Evolutionary conservation across 2,329 filamentous ascomycete genomes (phyloP).

Genomic region (Thielaviopsis punctulata): DNA sequence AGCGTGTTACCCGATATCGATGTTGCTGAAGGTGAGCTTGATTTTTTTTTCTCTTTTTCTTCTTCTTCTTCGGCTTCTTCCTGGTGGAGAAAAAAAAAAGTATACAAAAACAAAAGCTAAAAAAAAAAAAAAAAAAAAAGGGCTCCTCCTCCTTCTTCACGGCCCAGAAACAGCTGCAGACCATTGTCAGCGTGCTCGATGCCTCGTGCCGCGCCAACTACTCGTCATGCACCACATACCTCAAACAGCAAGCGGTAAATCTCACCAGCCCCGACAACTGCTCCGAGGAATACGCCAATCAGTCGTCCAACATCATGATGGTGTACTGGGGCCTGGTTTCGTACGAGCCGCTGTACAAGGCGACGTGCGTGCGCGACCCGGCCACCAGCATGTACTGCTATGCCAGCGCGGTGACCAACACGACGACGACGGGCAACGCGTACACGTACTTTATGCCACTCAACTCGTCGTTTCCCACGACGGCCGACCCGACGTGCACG

Average conservation of each 20-base stretch:
- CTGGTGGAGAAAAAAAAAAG: no score
- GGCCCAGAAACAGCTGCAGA: constrained; percentile 50
- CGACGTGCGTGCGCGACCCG: constrained; percentile 59
- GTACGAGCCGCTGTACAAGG: constrained; percentile 63
- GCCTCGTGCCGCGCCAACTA: constrained; percentile 55
- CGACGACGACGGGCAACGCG: constrained; percentile 48
- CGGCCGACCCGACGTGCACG: constrained; percentile 56
- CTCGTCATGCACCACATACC: constrained; percentile 44
- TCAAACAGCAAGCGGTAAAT: constrained; percentile 46
- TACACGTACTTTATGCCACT: constrained; percentile 79
- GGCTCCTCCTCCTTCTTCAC: constrained; percentile 76
- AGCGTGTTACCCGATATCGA: constrained; percentile 65
- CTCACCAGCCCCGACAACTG: constrained; percentile 50
- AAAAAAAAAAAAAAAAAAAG: no score
- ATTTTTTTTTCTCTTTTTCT: neutral
- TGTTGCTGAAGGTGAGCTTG: constrained; percentile 57
- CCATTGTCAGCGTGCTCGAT: constrained; percentile 63
- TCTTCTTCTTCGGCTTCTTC: neutral
- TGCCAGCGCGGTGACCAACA: constrained; percentile 67
- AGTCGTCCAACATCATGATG: constrained; percentile 54
- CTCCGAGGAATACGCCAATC: constrained; percentile 46
- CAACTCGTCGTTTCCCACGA: constrained; percentile 50
- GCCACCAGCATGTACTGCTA: constrained; percentile 58
- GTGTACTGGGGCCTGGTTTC: constrained; percentile 60
- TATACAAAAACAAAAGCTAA: no score